Evolutionary conservation across 192 early-diverging fungal genomes (phyloP), one percentile per base, ranked within the genome.

Genomic region (Phlyctochytrium bullatum): DNA sequence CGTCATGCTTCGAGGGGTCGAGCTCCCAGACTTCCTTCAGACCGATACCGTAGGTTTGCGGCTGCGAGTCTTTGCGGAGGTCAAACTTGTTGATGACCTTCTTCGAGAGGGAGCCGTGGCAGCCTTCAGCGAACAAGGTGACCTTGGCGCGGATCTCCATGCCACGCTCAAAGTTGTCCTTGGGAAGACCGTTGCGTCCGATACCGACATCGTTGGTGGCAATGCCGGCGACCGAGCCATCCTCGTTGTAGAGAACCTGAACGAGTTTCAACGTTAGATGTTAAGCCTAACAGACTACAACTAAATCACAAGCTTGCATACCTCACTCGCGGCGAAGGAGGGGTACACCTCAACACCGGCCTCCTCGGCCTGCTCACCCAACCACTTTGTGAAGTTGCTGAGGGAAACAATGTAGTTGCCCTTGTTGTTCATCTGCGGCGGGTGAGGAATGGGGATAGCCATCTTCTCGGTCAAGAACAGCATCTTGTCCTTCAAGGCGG

Each of bases 11-110:
- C 31, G 79, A 85, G 0, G 90, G 89, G 54, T 87, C 86, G 23
- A 99, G 76, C 77, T 99, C 95, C 97, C 97, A 99, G 36, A 86
- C 84, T 80, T 99, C 97, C 81, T 99, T 99, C 61, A 99, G 73
- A 6, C 97, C 97, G 51, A 99, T 82, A 14, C 91, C 97, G 66
- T 99, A 99, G 0, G 92, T 93, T 81, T 99, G 97, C 47, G 86
- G 90, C 61, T 92, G 78, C 52, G 80, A 81, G 50, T 97, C 90
- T 29, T 95, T 87, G 29, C 97, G 86, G 61, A 99, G 79, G 74
- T 90, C 88, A 71, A 96, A 94, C 75, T 95, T 91, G 67, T 83
- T 77, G 71, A 92, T 87, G 62, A 97, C 74, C 59, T 90, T 83
- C 80, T 99, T 99, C 52, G 94, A 90, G 33, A 99, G 83, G 40